Evolutionary conservation across 305 asterid species (phyloP).

Genomic region (Rubia balearica): DNA sequence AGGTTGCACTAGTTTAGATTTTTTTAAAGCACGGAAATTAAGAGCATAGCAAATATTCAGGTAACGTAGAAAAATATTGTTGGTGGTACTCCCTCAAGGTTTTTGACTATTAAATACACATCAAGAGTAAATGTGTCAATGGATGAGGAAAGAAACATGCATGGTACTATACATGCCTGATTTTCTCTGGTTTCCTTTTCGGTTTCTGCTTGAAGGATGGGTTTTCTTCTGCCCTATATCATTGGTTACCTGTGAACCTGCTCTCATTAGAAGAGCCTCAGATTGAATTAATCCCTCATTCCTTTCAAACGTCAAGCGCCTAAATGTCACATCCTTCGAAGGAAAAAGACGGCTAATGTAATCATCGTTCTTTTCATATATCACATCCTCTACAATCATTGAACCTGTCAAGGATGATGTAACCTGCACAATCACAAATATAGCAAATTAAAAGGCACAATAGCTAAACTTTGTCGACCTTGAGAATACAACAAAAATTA

Average conservation of each 20-base stretch:
- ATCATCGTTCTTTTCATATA: slow-evolving; percentile 49
- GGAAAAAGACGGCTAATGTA: slow-evolving; percentile 35
- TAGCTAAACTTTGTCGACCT: slow-evolving; percentile 2
- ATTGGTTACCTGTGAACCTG: slow-evolving; percentile 26
- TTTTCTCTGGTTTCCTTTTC: slow-evolving; percentile 43
- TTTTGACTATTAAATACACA: not conserved
- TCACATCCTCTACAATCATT: slow-evolving; percentile 81
- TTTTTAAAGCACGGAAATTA: not conserved
- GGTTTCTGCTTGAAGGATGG: slow-evolving; percentile 31
- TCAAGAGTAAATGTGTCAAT: not conserved
- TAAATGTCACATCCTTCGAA: slow-evolving; percentile 46
- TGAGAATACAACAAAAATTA: not conserved
- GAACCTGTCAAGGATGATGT: slow-evolving; percentile 74
- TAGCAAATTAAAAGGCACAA: slow-evolving; percentile 5
- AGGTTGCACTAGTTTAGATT: not conserved
- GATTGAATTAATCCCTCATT: slow-evolving; percentile 77
- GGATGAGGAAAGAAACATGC: not conserved
- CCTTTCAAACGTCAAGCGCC: slow-evolving; percentile 82
- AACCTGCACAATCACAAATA: slow-evolving; percentile 40
- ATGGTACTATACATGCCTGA: slow-evolving; percentile 13
- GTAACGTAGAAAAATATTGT: not conserved
- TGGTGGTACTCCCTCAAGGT: not conserved
- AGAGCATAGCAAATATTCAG: not conserved
- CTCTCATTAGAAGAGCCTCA: slow-evolving; percentile 63
- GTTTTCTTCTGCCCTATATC: slow-evolving; percentile 31